Percentiles rank a stretch among this genome's conserved stretches.
Conservation (phyloP, 768 basidiomycete genomes). For the Cantharellus cinnabarinus region DNA sequence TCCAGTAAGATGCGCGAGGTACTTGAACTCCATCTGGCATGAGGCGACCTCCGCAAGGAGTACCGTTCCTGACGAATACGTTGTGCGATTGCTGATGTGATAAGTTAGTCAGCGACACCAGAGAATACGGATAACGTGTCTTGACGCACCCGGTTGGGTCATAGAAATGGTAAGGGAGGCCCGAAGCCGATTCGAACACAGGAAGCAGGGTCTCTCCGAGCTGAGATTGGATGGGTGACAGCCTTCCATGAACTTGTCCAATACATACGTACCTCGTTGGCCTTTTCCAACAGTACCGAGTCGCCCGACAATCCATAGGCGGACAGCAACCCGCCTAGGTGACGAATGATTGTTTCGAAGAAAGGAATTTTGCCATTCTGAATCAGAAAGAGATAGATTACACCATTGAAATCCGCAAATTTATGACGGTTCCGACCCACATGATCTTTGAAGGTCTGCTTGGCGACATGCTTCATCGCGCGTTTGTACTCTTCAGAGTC, state of each 20-base stretch:
- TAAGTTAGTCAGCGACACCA: not conserved
- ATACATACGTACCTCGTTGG: constrained; percentile 16
- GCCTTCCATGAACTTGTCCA: not conserved
- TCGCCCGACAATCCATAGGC: constrained; percentile 23
- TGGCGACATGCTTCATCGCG: constrained; percentile 16
- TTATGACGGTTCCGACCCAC: not conserved
- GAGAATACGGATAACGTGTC: not conserved
- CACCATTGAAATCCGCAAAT: too few species aligned
- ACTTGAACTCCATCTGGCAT: constrained; percentile 68
- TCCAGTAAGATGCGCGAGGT: constrained; percentile 60
- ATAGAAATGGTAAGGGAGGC: constrained; percentile 51
- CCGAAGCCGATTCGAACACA: constrained; percentile 46
- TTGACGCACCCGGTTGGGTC: constrained; percentile 36
- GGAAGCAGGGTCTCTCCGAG: constrained; percentile 54
- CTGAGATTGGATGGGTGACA: not conserved
- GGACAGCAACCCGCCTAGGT: constrained; percentile 27
- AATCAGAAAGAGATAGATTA: not conserved
- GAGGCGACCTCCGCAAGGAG: constrained; percentile 54
- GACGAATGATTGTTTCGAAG: constrained; percentile 27
- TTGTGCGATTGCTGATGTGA: not conserved
- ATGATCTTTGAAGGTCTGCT: constrained; percentile 6
- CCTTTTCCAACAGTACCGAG: constrained; percentile 17
- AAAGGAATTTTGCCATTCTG: constrained; percentile 7
- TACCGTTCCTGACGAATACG: constrained; percentile 7
- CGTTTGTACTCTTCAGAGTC: constrained; percentile 19